These are phyloP conservation scores for Nakaseomyces kungkrabaensis DNA, from an alignment of 1,139 yeast genomes.

Conservation along the genomic window DNA sequence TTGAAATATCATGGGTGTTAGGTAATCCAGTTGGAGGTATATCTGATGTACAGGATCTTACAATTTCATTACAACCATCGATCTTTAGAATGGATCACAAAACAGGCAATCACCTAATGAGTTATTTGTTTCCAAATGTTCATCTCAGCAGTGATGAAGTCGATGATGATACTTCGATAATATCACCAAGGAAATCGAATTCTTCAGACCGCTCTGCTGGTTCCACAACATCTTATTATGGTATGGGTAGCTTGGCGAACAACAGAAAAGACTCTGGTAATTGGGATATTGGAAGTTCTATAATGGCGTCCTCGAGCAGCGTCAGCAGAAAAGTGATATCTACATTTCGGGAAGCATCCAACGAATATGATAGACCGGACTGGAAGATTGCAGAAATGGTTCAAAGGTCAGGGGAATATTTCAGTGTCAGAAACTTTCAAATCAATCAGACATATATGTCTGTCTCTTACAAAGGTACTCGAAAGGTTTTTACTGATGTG, in stretches of 20 bases:
- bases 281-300: background rate
- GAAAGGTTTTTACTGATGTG: conserved; percentile 59
- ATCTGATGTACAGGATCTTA: conserved; percentile 46
- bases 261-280: conserved; percentile 6
- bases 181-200: conserved; percentile 12
- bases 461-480: conserved; percentile 71
- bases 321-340: conserved; percentile 5
- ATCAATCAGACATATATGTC: conserved; percentile 46
- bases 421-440: conserved; percentile 51
- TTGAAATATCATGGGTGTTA: conserved; percentile 60
- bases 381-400: conserved; percentile 44
- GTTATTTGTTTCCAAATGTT: conserved; percentile 54
- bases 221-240: background rate
- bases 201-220: background rate
- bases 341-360: conserved; percentile 1
- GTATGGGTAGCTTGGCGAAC: background rate
- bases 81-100: conserved; percentile 63
- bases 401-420: conserved; percentile 53
- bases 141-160: conserved; percentile 12
- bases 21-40: conserved; percentile 83
- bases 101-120: conserved; percentile 52
- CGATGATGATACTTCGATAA: background rate
- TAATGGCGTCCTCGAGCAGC: background rate
- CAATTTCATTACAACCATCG: conserved; percentile 50
- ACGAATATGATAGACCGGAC: background rate